phyloP scores from a whole-genome alignment of 352 stramenopile species.

The Globisporangium takayamanum region DNA sequence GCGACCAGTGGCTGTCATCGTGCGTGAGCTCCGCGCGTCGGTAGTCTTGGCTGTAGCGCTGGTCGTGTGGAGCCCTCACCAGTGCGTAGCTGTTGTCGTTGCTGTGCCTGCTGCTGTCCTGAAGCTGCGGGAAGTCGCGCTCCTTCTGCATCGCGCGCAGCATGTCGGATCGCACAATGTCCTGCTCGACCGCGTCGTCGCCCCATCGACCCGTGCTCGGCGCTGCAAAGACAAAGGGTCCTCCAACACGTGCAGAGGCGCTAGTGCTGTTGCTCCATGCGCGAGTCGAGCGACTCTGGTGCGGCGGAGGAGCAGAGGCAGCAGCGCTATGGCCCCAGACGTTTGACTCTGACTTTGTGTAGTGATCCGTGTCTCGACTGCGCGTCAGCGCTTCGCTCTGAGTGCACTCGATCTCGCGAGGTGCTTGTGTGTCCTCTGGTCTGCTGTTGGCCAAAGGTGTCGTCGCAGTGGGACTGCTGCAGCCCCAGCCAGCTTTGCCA shows the following conservation, averaged over 20 bases:
- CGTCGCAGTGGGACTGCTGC: conserved; percentile 9
- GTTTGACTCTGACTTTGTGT: neutral
- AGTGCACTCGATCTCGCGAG: neutral
- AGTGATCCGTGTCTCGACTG: too few species aligned
- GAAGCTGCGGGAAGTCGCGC: conserved; percentile 38
- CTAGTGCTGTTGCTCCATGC: neutral
- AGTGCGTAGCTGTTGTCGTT: conserved; percentile 12
- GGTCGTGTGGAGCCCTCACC: neutral
- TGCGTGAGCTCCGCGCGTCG: neutral
- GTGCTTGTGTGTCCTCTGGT: neutral
- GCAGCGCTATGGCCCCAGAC: neutral
- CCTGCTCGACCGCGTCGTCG: conserved; percentile 66
- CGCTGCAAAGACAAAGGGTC: too few species aligned
- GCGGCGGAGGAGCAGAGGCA: too few species aligned
- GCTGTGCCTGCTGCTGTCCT: conserved; percentile 11
- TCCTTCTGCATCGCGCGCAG: conserved; percentile 20
- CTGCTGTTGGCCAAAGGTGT: neutral
- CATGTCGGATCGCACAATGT: conserved; percentile 33
- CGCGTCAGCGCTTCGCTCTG: too few species aligned
- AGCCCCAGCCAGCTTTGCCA: conserved; percentile 29
- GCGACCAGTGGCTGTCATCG: neutral
- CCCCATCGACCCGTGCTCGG: conserved; percentile 45
- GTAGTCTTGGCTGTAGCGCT: conserved; percentile 8
- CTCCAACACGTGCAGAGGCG: too few species aligned
- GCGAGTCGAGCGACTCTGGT: too few species aligned